phyloP scores from a whole-genome alignment of 257 asterid species.

The Vinca minor region DNA sequence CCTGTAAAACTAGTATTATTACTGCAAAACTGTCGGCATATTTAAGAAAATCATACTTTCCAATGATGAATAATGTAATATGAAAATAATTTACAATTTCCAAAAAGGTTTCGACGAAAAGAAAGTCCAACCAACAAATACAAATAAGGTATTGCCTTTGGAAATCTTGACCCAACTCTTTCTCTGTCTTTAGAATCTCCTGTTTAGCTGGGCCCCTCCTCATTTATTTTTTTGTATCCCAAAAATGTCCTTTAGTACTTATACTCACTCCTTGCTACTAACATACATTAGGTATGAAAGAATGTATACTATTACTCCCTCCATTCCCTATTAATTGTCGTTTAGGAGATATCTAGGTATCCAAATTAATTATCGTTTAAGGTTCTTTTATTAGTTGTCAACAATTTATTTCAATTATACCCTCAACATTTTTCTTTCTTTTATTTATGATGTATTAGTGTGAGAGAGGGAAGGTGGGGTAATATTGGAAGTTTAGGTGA shows the following conservation, averaged over 20 bases:
- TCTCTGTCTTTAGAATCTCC: constrained; percentile 3
- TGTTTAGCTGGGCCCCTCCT: neutral
- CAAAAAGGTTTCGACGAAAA: neutral
- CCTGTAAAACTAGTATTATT: neutral
- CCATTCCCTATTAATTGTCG: too few species aligned
- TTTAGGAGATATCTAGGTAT: too few species aligned
- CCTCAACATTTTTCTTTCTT: too few species aligned
- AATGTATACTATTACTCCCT: too few species aligned
- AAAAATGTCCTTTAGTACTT: neutral
- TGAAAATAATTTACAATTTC: neutral
- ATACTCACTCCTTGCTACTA: neutral
- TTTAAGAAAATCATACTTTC: neutral
- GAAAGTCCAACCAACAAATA: constrained; percentile 3
- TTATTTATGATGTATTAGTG: too few species aligned
- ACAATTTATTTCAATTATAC: too few species aligned
- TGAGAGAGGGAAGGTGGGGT: too few species aligned
- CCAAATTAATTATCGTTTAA: too few species aligned
- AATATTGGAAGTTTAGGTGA: too few species aligned
- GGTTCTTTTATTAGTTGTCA: too few species aligned
- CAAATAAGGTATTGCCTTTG: neutral
- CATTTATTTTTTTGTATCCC: neutral
- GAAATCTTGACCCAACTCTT: constrained; percentile 4
- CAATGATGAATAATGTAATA: neutral
- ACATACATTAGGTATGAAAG: neutral
- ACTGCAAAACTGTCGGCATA: constrained; percentile 6